Conservation (phyloP, 257 asterid species). For the Echites panduratus region DNA sequence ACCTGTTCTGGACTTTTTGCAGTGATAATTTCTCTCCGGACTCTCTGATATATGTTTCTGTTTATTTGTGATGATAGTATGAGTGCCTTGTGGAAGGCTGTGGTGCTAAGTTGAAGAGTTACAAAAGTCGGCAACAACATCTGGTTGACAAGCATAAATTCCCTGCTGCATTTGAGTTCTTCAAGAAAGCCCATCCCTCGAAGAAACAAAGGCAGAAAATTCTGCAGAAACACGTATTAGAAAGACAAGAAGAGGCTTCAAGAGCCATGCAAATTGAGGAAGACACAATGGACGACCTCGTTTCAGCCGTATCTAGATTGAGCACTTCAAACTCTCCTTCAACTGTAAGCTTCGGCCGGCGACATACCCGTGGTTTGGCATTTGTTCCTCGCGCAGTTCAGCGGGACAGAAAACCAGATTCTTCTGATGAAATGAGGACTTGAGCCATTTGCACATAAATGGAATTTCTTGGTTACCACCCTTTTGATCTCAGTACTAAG, state of each 20-base stretch:
- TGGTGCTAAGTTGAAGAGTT: slow-evolving; percentile 68
- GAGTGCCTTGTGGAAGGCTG: slow-evolving; percentile 98
- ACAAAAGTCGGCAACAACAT: slow-evolving; percentile 89
- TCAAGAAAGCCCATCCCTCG: slow-evolving; percentile 72
- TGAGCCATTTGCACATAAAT: not conserved
- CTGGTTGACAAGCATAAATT: slow-evolving; percentile 85
- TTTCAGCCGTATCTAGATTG: slow-evolving; percentile 74
- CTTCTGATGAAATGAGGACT: slow-evolving; percentile 18
- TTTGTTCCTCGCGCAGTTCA: slow-evolving; percentile 69
- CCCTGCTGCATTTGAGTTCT: slow-evolving; percentile 76
- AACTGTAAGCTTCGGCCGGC: slow-evolving; percentile 75
- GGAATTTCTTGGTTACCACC: not conserved
- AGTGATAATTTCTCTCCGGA: not conserved
- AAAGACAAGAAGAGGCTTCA: slow-evolving; percentile 33
- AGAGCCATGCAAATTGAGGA: slow-evolving; percentile 73
- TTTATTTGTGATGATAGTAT: slow-evolving; percentile 37
- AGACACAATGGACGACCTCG: slow-evolving; percentile 55
- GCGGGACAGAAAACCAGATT: slow-evolving; percentile 40
- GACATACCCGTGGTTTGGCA: slow-evolving; percentile 55
- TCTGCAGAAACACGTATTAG: slow-evolving; percentile 30
- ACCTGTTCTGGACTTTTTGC: not conserved
- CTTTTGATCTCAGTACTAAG: not conserved
- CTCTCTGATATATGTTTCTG: not conserved
- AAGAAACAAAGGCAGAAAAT: slow-evolving; percentile 71
- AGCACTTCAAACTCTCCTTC: slow-evolving; percentile 84